Evolutionary conservation across 176 grass and related monocot species (phyloP).

Genomic region (Metroxylon sagu): DNA sequence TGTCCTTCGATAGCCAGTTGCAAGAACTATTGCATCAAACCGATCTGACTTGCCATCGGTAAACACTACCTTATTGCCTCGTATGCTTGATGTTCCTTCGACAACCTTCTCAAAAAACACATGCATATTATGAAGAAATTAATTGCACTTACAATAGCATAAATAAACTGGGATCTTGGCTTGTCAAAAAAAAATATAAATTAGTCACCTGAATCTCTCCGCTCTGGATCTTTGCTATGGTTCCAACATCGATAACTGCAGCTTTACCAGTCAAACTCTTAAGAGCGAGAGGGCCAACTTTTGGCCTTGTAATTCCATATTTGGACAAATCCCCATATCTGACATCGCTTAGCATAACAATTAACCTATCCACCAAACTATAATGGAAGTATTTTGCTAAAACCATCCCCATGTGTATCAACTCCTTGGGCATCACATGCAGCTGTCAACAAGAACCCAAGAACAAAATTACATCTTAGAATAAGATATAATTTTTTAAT

Average conservation of each 20-base stretch:
- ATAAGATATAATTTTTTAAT: no score
- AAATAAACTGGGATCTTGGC: background rate
- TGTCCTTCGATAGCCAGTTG: conserved; percentile 11
- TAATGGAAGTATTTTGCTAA: conserved; percentile 32
- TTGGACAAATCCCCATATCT: conserved; percentile 54
- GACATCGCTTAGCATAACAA: conserved; percentile 42
- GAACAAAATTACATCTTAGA: background rate
- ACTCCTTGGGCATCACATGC: conserved; percentile 62
- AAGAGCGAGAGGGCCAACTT: conserved; percentile 42
- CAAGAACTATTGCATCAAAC: conserved; percentile 12
- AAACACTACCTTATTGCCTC: conserved; percentile 1
- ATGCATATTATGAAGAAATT: conserved; percentile 1
- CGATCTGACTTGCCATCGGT: background rate
- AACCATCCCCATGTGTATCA: conserved; percentile 45
- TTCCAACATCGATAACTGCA: conserved; percentile 59
- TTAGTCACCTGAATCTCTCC: conserved; percentile 47
- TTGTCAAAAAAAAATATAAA: background rate
- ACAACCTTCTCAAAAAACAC: conserved; percentile 21
- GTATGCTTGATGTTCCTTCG: conserved; percentile 22
- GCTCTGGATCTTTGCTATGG: conserved; percentile 36
- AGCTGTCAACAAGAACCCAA: conserved; percentile 22
- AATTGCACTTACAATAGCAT: background rate
- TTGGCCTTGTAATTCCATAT: conserved; percentile 55
- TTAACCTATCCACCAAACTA: conserved; percentile 34
- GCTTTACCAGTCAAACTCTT: conserved; percentile 34